Base-by-base conservation (phyloP, 148 eudicot genomes). In the Talinum fruticosum region DNA sequence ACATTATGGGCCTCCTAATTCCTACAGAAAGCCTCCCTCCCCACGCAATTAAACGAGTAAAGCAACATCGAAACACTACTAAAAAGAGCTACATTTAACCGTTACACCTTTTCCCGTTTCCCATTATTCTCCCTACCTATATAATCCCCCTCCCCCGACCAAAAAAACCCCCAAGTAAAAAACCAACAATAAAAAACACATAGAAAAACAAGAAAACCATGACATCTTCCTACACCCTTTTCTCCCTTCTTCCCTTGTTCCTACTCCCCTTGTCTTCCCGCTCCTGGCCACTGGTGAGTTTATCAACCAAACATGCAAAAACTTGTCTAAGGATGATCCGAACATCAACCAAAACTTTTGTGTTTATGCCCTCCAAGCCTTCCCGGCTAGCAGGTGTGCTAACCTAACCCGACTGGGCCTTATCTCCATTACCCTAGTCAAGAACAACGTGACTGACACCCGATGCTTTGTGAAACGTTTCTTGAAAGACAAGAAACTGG, bases 371-470 rank as follows among this genome's bases (percentile, higher is more conserved):
- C 71, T 80, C n/a, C 83, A 80, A 61, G 61, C 79, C 16, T 66
- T 54, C 33, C 79, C 83, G 3, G 75, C 79, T 69, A 80, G 83
- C 64, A 79, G 45, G 23, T 80, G 83, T 44, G 83, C 83, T 12
- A 71, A 75, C 69, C 57, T 75, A 0, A 75, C 75, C 33, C 75
- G 83, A 0, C 21, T 80, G 24, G 83, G 83, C 47, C 68, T 75
- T 19, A 80, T 75, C 15, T 45, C 79, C 1, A 75, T 75, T 34
- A 75, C 45, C 5, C 62, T 80, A 62, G 45, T 70, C 21, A 75
- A 75, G 30, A 28, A 70, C 32, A 75, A 75, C 47, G 71, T 80
- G 1, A 75, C 82, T 47, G 82, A 80, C 73, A 80, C 70, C 1
- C 45, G 79, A 8, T 80, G 82, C 35, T 8, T 33, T 32, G 75